These are phyloP conservation scores for Kodamaea kakaduensis DNA, from an alignment of 805 yeast genomes.

Conservation along the genomic window DNA sequence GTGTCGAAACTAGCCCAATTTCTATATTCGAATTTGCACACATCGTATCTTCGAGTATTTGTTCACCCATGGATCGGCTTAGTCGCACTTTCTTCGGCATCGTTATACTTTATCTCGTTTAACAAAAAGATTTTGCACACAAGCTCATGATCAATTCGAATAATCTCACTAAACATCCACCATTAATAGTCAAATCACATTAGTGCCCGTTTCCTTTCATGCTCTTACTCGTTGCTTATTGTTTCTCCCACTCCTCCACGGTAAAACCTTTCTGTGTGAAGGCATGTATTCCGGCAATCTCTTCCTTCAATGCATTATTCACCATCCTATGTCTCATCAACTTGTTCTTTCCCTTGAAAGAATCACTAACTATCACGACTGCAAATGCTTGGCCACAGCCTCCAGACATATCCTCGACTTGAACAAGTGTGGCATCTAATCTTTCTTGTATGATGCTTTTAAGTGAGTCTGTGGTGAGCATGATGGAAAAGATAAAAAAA, in stretches of 20 bases:
- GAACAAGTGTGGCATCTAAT: slow-evolving; percentile 60
- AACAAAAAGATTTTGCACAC: too few relatives aligned
- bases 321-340: slow-evolving; percentile 84
- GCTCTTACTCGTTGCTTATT: too few relatives aligned
- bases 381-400: slow-evolving; percentile 99
- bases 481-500: slow-evolving; percentile 9
- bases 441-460: slow-evolving; percentile 49
- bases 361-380: slow-evolving; percentile 71
- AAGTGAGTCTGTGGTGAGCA: slow-evolving; percentile 40
- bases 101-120: too few relatives aligned
- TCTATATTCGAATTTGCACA: too few relatives aligned
- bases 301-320: slow-evolving; percentile 74
- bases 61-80: too few relatives aligned
- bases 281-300: slow-evolving; percentile 85
- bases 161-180: too few relatives aligned
- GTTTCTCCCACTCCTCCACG: slow-evolving; percentile 70
- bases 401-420: slow-evolving; percentile 71
- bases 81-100: too few relatives aligned
- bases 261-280: slow-evolving; percentile 91
- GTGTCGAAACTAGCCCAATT: too few relatives aligned
- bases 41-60: too few relatives aligned
- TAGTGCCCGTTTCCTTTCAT: too few relatives aligned
- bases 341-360: slow-evolving; percentile 77
- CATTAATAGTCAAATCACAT: too few relatives aligned
- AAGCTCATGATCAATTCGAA: too few relatives aligned